Percentiles rank a stretch among this genome's conserved stretches.
Conservation (phyloP, 2,329 filamentous ascomycete species). For the Lasiodiplodia sp. region DNA sequence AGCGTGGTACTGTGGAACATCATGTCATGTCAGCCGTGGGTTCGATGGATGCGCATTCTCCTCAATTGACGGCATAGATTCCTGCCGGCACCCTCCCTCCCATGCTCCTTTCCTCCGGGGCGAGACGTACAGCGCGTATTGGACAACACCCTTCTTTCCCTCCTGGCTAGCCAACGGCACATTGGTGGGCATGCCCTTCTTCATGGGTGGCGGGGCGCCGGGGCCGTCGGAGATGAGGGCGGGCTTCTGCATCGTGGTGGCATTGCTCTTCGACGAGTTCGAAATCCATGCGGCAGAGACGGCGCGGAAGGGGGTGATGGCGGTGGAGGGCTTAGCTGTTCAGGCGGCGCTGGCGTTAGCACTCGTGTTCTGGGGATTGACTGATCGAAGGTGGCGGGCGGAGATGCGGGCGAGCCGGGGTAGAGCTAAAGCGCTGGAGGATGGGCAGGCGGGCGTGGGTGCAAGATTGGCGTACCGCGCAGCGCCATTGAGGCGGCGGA, state of each 20-base stretch:
- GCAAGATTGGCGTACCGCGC: conserved; percentile 52
- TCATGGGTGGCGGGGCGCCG: conserved; percentile 60
- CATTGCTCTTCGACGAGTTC: conserved; percentile 69
- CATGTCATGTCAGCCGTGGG: not conserved
- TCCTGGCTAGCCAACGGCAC: conserved; percentile 81
- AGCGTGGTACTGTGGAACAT: conserved; percentile 69
- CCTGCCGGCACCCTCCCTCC: not conserved
- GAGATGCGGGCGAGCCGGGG: conserved; percentile 6
- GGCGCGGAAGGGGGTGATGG: conserved; percentile 69
- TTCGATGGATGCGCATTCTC: not conserved
- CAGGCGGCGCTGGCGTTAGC: conserved; percentile 3
- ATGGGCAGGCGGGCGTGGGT: conserved; percentile 18
- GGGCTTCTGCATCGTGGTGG: conserved; percentile 60
- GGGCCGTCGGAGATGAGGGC: conserved; percentile 62
- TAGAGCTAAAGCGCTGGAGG: not conserved
- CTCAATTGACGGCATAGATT: not conserved
- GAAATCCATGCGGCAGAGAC: conserved; percentile 69
- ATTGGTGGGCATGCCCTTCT: conserved; percentile 66
- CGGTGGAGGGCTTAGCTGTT: conserved; percentile 70
- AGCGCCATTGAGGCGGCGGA: conserved; percentile 62
- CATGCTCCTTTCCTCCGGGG: not conserved
- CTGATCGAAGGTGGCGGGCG: conserved; percentile 4
- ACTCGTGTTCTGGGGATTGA: not conserved
- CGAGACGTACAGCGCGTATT: conserved; percentile 83
- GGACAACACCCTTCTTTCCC: conserved; percentile 77